Conservation (phyloP, 2,329 filamentous ascomycete genomes). For the Neoarthrinium moseri region DNA sequence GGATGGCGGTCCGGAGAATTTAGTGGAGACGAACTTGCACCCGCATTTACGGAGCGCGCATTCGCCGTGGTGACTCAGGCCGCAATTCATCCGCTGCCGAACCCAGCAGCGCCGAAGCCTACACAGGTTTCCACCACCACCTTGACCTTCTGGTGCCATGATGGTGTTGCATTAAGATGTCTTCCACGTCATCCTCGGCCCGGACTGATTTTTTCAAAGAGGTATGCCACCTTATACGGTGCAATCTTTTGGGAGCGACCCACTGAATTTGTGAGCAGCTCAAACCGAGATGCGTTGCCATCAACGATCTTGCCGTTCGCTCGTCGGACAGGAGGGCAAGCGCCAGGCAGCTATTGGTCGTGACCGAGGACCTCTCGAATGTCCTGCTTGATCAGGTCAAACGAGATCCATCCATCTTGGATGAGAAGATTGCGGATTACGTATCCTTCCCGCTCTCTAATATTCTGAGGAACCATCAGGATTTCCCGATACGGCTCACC, state of each 20-base stretch:
- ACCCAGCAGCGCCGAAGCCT: too few relatives aligned
- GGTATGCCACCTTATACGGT: constrained; percentile 18
- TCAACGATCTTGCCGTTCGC: constrained; percentile 56
- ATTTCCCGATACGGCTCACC: constrained; percentile 67
- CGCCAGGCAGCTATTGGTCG: constrained; percentile 42
- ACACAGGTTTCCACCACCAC: too few relatives aligned
- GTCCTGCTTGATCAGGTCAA: constrained; percentile 45
- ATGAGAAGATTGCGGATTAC: constrained; percentile 88
- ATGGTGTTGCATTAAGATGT: constrained; percentile 18
- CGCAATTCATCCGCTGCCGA: too few relatives aligned
- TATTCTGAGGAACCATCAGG: constrained; percentile 74
- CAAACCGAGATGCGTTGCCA: constrained; percentile 60
- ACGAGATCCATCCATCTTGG: constrained; percentile 53
- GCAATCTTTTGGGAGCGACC: neutral
- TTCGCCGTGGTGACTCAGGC: too few relatives aligned
- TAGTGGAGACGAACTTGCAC: too few relatives aligned
- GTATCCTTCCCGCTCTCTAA: constrained; percentile 90
- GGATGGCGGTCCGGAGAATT: too few relatives aligned
- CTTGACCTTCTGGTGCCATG: too few relatives aligned
- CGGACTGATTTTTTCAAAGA: constrained; percentile 31
- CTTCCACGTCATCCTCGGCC: constrained; percentile 16
- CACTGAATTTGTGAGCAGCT: constrained; percentile 40
- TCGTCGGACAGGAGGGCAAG: constrained; percentile 39
- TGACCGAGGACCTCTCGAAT: constrained; percentile 42
- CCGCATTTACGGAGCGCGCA: too few relatives aligned